A percentile compares a stretch with the other conserved stretches of the same genome.
Conservation (phyloP, 1,284 basidiomycete genomes). For the Retiboletus fuscus region DNA sequence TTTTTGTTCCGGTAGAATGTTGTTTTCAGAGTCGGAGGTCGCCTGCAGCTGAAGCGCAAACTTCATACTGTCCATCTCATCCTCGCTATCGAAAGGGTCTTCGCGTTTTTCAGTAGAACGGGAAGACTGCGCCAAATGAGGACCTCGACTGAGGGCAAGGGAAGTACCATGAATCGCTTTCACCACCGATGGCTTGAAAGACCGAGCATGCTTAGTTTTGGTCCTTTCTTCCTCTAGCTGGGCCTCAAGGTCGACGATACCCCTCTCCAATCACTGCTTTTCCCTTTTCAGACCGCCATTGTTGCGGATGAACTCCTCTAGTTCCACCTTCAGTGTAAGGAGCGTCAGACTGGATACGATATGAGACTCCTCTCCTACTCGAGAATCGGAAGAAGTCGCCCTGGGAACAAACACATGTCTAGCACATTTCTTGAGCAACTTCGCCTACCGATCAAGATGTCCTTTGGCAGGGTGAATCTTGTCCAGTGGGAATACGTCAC, state of each 20-base stretch:
- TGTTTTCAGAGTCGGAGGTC: constrained; percentile 61
- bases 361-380: constrained; percentile 47
- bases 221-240: constrained; percentile 36
- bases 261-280: constrained; percentile 48
- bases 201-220: constrained; percentile 11
- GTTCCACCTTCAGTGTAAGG: constrained; percentile 56
- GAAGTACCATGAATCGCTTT: neutral
- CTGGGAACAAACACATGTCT: constrained; percentile 62
- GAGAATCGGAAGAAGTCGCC: constrained; percentile 13
- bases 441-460: constrained; percentile 65
- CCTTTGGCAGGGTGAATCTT: constrained; percentile 49
- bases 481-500: constrained; percentile 61
- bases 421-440: constrained; percentile 66
- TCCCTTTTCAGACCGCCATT: constrained; percentile 47
- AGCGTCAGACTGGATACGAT: constrained; percentile 62
- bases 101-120: neutral
- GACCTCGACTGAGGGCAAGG: neutral
- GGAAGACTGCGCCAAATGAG: neutral
- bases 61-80: constrained; percentile 31
- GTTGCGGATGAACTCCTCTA: constrained; percentile 51
- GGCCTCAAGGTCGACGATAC: constrained; percentile 46
- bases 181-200: constrained; percentile 14
- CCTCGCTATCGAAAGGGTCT: neutral
- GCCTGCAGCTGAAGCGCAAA: constrained; percentile 56
- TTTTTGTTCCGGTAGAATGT: constrained; percentile 52